Evolutionary conservation across 176 grass and related monocot species (phyloP).

Genomic region (bread wheat (Triticum aestivum)): IWGSC_CS_RefSeq_v2.1 NC_057797.1:523159638-523160137

Average conservation of each 20-base stretch:
- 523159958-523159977: slow-evolving; percentile 40
- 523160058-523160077: slow-evolving; percentile 27
- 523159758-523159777: not conserved
- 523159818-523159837: not conserved
- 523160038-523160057: slow-evolving; percentile 28
- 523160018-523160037: slow-evolving; percentile 32
- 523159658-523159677: not conserved
- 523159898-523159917: slow-evolving; percentile 79
- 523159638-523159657: not conserved
- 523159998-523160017: slow-evolving; percentile 33
- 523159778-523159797: not conserved
- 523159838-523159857: slow-evolving; percentile 33
- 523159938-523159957: slow-evolving; percentile 69
- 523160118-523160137: too few species aligned
- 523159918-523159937: slow-evolving; percentile 43
- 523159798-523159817: not conserved
- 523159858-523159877: slow-evolving; percentile 76
- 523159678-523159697: not conserved
- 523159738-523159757: not conserved
- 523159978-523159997: slow-evolving; percentile 45
- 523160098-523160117: too few species aligned
- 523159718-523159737: not conserved
- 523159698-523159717: not conserved
- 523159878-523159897: slow-evolving; percentile 62
- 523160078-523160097: slow-evolving; percentile 17